Evolutionary conservation across 1,284 basidiomycete species (phyloP).

Genomic region (Tausonia pullulans): DNA sequence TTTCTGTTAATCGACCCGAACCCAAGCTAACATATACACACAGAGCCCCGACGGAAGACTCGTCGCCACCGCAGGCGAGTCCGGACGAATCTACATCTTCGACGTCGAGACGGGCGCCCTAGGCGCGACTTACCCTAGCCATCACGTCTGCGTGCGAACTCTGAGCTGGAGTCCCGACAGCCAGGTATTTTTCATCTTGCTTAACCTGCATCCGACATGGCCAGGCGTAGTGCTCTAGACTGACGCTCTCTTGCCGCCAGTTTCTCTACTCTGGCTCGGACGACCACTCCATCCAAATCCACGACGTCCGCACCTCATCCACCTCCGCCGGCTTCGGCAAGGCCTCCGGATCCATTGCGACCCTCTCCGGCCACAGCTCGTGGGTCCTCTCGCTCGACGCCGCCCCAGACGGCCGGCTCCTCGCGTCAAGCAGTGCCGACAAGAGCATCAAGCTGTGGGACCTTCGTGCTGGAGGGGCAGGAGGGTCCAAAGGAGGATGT

Average conservation of each 20-base stretch:
- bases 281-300: constrained; percentile 71
- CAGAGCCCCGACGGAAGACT: constrained; percentile 74
- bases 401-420: constrained; percentile 60
- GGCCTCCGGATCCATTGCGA: constrained; percentile 64
- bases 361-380: constrained; percentile 68
- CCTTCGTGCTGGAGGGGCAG: constrained; percentile 37
- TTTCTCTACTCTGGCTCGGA: constrained; percentile 73
- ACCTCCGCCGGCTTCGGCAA: constrained; percentile 31
- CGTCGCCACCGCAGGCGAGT: constrained; percentile 64
- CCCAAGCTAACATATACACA: too few species aligned
- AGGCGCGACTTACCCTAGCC: constrained; percentile 52
- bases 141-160: constrained; percentile 72
- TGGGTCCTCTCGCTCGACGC: constrained; percentile 69
- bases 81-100: constrained; percentile 68
- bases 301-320: constrained; percentile 54
- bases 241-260: constrained; percentile 33
- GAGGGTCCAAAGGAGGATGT: constrained; percentile 15
- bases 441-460: constrained; percentile 82
- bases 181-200: constrained; percentile 37
- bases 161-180: constrained; percentile 73
- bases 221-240: not conserved
- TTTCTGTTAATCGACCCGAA: not conserved
- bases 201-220: not conserved
- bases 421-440: constrained; percentile 71
- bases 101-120: constrained; percentile 57